A percentile compares a stretch with the other conserved stretches of the same genome.
Conservation (phyloP, 2,329 filamentous ascomycete genomes). For the Calonectria pteridis region DNA sequence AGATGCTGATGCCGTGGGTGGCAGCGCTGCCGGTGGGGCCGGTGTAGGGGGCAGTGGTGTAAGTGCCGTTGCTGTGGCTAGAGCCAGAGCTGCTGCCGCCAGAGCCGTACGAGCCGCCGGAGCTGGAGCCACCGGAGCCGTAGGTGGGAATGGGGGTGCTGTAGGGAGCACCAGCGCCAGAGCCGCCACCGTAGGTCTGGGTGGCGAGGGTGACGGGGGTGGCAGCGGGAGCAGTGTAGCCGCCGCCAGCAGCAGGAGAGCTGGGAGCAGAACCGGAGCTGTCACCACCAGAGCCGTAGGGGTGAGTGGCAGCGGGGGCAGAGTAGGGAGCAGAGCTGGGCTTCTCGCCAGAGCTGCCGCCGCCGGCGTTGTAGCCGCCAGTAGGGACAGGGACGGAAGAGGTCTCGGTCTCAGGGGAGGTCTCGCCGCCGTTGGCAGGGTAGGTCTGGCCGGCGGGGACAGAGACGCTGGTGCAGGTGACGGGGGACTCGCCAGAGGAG, state of each 20-base stretch:
- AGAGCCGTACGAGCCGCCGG: not conserved
- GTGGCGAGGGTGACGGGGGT: not conserved
- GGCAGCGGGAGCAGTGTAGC: not conserved
- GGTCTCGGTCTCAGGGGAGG: not conserved
- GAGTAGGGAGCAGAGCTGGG: not conserved
- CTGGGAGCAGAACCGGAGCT: not conserved
- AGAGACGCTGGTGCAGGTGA: slow-evolving; percentile 27
- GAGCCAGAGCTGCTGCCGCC: not conserved
- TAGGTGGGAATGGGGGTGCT: not conserved
- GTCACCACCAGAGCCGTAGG: not conserved
- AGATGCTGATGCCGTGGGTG: slow-evolving; percentile 30
- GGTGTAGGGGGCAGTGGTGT: slow-evolving; percentile 23
- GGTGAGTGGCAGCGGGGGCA: not conserved
- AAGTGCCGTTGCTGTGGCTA: slow-evolving; percentile 21
- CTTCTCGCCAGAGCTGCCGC: not conserved
- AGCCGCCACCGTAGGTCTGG: slow-evolving; percentile 6
- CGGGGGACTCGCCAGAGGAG: slow-evolving; percentile 37
- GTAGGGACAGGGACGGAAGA: not conserved
- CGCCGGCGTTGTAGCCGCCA: not conserved
- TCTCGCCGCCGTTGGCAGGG: slow-evolving; percentile 20
- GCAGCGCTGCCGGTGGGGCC: slow-evolving; percentile 28
- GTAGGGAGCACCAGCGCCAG: not conserved
- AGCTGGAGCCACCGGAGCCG: not conserved
- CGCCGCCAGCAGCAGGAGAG: not conserved
- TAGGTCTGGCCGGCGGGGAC: slow-evolving; percentile 23